phyloP scores from a whole-genome alignment of 2,329 filamentous ascomycete species.

The Magnaporthiopsis rhizophila region DNA sequence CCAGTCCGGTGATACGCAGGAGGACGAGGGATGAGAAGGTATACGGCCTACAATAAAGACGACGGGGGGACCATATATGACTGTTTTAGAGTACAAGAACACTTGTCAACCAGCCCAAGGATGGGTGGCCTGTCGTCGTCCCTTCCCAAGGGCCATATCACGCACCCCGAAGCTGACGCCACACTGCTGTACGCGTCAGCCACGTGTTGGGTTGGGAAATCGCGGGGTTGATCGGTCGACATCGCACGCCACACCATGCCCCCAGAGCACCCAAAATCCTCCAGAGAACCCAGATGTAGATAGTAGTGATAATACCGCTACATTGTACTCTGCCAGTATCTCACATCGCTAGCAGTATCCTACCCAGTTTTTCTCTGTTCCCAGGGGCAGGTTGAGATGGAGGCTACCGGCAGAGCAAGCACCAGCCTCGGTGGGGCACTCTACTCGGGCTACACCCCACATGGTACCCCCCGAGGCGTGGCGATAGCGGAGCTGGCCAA shows the following conservation, averaged over 20 bases:
- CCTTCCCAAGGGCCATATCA: neutral
- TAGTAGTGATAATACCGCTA: no score
- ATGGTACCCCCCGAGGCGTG: constrained; percentile 4
- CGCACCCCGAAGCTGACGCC: neutral
- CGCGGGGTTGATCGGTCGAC: constrained; percentile 1
- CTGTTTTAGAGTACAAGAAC: neutral
- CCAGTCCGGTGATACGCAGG: neutral
- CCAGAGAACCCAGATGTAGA: no score
- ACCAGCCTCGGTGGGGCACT: neutral
- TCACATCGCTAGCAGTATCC: no score
- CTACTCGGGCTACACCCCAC: neutral
- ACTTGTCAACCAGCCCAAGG: neutral
- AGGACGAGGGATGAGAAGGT: neutral
- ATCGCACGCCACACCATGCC: neutral
- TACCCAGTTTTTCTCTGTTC: no score
- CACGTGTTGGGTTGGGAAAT: neutral
- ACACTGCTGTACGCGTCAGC: constrained; percentile 9
- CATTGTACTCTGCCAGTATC: no score
- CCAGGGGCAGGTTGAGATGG: no score
- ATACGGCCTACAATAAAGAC: neutral
- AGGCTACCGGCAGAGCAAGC: neutral
- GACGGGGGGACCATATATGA: neutral
- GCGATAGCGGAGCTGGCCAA: constrained; percentile 4
- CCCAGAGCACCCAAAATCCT: no score
- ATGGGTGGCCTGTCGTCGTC: neutral